Conservation (phyloP, 352 stramenopile species). For the Elongisporangium undulatum region DNA sequence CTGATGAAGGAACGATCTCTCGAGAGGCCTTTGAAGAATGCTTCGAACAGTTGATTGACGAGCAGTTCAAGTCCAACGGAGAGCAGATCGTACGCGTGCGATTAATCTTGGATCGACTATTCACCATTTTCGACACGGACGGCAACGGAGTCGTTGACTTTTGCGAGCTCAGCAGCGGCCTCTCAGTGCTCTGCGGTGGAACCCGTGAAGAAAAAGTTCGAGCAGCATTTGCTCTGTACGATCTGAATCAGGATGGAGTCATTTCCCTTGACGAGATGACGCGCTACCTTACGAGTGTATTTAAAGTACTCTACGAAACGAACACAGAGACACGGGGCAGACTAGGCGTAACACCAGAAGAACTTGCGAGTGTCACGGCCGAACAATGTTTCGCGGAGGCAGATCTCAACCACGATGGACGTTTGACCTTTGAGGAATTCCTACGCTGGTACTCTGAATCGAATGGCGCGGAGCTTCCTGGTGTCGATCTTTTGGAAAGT, state of each 20-base stretch:
- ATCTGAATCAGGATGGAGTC: slow-evolving; percentile 82
- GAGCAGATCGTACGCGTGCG: slow-evolving; percentile 53
- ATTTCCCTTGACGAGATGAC: slow-evolving; percentile 89
- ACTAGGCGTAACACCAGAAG: slow-evolving; percentile 57
- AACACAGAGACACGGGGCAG: slow-evolving; percentile 52
- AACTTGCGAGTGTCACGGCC: slow-evolving; percentile 73
- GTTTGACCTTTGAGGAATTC: slow-evolving; percentile 86
- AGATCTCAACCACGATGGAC: slow-evolving; percentile 74
- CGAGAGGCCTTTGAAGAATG: slow-evolving; percentile 80
- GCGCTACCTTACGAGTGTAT: slow-evolving; percentile 80
- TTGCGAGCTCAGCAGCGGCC: slow-evolving; percentile 74
- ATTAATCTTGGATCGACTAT: slow-evolving; percentile 72
- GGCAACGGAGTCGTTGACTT: slow-evolving; percentile 79
- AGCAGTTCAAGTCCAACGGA: slow-evolving; percentile 72
- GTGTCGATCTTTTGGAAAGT: neutral
- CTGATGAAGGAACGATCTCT: slow-evolving; percentile 72
- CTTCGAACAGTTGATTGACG: slow-evolving; percentile 81
- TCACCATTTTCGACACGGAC: slow-evolving; percentile 79
- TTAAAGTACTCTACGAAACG: slow-evolving; percentile 85
- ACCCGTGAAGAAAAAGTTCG: slow-evolving; percentile 81
- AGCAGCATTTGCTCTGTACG: slow-evolving; percentile 83
- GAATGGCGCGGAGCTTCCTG: slow-evolving; percentile 6
- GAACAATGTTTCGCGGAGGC: slow-evolving; percentile 85
- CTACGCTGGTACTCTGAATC: slow-evolving; percentile 78
- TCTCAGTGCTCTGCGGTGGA: slow-evolving; percentile 81